Evolutionary conservation across 2,329 filamentous ascomycete species (phyloP).

Genomic region (Elsinoe arachidis): DNA sequence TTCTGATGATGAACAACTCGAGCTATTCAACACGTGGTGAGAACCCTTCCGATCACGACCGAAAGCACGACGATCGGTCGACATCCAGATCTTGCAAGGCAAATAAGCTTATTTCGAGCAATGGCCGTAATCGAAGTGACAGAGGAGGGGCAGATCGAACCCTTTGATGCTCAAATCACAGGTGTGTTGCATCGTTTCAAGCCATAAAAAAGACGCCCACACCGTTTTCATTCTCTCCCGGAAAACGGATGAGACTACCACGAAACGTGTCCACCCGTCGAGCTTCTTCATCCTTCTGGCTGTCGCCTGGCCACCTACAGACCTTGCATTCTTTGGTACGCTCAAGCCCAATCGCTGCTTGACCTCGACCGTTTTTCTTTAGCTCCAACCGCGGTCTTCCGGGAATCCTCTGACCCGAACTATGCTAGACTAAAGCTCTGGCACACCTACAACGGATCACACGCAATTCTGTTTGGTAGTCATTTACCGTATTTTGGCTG

Average conservation of each 20-base stretch:
- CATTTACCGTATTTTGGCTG: constrained; percentile 8
- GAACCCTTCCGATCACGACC: not conserved
- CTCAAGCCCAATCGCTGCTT: not conserved
- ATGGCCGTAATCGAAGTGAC: not conserved
- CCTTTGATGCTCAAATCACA: not conserved
- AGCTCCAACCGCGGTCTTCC: not conserved
- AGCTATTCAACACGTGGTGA: not conserved
- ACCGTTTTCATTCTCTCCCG: not conserved
- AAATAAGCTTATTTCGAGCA: not conserved
- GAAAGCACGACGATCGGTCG: not conserved
- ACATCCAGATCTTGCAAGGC: not conserved
- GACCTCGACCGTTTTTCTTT: not conserved
- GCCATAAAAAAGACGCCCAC: constrained; percentile 1
- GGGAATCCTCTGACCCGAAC: constrained; percentile 2
- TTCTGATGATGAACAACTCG: not conserved
- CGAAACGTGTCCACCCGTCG: not conserved
- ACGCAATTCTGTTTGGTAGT: constrained; percentile 5
- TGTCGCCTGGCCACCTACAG: not conserved
- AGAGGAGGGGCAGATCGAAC: not conserved
- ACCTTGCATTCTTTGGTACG: not conserved
- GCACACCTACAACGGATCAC: not conserved
- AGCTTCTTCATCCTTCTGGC: constrained; percentile 7
- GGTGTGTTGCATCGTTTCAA: not conserved
- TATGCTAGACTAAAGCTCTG: not conserved
- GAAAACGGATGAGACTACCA: not conserved